These are phyloP conservation scores for Ophiostoma pallidulum DNA, from an alignment of 2,329 filamentous ascomycete genomes.

Conservation along the genomic window DNA sequence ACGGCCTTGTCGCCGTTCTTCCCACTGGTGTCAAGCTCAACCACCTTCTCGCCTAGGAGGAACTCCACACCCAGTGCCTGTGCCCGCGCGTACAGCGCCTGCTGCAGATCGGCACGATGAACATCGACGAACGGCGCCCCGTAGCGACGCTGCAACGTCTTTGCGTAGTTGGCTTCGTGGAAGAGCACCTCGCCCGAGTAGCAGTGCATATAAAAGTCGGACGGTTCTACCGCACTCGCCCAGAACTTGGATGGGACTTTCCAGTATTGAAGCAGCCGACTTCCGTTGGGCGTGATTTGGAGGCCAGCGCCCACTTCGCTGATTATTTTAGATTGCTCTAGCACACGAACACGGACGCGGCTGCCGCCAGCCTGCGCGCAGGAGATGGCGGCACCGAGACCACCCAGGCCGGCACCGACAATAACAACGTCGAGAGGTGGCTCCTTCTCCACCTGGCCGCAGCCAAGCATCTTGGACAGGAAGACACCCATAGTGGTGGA, in stretches of 20 bases:
- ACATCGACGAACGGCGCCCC: slow-evolving; percentile 26
- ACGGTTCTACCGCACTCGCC: background rate
- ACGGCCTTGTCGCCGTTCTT: slow-evolving; percentile 7
- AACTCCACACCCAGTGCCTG: slow-evolving; percentile 17
- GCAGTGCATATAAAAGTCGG: background rate
- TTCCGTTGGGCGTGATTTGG: slow-evolving; percentile 24
- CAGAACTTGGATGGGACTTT: slow-evolving; percentile 5
- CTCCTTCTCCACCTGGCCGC: too few species aligned
- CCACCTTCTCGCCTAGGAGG: background rate
- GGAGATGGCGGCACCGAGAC: too few species aligned
- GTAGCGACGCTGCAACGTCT: background rate
- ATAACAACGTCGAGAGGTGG: too few species aligned
- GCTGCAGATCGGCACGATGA: slow-evolving; percentile 27
- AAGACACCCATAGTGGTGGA: too few species aligned
- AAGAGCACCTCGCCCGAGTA: background rate
- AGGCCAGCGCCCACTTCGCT: slow-evolving; percentile 1
- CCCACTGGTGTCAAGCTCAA: background rate
- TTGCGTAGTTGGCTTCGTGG: background rate
- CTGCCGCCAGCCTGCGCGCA: too few species aligned
- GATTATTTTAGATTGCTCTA: too few species aligned
- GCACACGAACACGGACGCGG: too few species aligned
- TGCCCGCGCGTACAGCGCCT: slow-evolving; percentile 19
- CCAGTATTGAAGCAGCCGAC: slow-evolving; percentile 22
- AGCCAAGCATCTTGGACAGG: too few species aligned
- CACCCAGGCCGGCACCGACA: too few species aligned